phyloP scores from a whole-genome alignment of 2,329 filamentous ascomycete genomes.

The Penicillium sp. region DNA sequence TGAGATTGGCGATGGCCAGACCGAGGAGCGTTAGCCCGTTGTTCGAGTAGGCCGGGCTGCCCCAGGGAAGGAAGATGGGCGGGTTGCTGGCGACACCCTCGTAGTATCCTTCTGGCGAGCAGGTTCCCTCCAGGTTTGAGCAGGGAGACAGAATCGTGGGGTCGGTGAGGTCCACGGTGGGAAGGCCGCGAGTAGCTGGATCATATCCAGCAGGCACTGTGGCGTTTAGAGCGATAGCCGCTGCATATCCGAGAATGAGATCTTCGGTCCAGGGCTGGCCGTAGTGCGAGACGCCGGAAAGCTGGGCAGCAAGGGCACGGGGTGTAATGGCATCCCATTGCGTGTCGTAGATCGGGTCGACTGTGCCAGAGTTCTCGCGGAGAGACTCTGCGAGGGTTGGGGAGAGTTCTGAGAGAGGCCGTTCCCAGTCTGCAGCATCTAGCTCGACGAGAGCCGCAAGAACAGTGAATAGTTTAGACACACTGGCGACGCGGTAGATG shows the following conservation, averaged over 20 bases:
- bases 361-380: conserved; percentile 22
- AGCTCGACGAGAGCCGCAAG: conserved; percentile 44
- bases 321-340: conserved; percentile 57
- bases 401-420: conserved; percentile 53
- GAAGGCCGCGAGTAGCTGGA: conserved; percentile 34
- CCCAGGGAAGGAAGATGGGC: conserved; percentile 51
- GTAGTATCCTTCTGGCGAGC: neutral
- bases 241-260: neutral
- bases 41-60: conserved; percentile 57
- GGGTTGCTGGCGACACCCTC: conserved; percentile 18
- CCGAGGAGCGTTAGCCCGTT: conserved; percentile 47
- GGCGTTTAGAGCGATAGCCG: conserved; percentile 29
- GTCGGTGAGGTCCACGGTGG: conserved; percentile 34
- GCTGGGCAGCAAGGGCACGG: conserved; percentile 51
- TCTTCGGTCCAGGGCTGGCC: conserved; percentile 7
- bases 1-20: conserved; percentile 52
- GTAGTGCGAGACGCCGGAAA: conserved; percentile 47
- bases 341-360: conserved; percentile 40
- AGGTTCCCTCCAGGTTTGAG: neutral
- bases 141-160: conserved; percentile 18
- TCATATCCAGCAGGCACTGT: conserved; percentile 1
- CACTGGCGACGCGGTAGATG: conserved; percentile 51
- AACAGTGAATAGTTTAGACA: conserved; percentile 47
- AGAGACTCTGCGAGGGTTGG: conserved; percentile 42
- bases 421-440: conserved; percentile 44